Evolutionary conservation across 768 basidiomycete species (phyloP), one percentile per base, ranked within the genome.

Genomic region (Hypholoma fasciculare): DNA sequence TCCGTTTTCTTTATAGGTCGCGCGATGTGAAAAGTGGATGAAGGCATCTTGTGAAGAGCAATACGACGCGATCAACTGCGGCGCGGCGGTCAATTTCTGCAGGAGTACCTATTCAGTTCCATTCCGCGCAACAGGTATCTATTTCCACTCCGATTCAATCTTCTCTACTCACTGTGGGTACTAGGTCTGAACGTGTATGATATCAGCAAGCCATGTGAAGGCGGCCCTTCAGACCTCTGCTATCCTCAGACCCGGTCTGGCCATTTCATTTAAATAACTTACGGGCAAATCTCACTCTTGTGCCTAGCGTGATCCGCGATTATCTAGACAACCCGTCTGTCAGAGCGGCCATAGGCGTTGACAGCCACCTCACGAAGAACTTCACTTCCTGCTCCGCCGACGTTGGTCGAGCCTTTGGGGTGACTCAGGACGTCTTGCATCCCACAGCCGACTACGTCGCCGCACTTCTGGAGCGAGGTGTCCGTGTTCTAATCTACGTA

Each of bases 401-500:
- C 4, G 85, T 94, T 48, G 68, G 69, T 0, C 3, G 6, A 5
- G 83, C 79, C 0, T 94, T 94, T 65, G 16, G 19, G 27, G 52
- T 46, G 0, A 64, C 77, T 8, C 67, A 79, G 43, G 89, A 89
- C 64, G 51, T 60, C 12, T 61, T 66, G 34, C 76, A 76, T 38
- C 76, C 79, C 43, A 76, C 84, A 51, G 71, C 82, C 64, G 67
- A 83, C 69, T 84, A 89, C 69, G 77, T 90, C 61, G 78, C 82
- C 1, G 81, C 78, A 0, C 79, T 94, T 38, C 82, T 94, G 16
- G 90, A 93, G 59, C 83, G 88, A 17, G 86, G 84, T 0, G 74
- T 94, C 26, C 78, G 82, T 2, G 82, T 87, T 16, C 78, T 94
- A 30, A 83, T 88, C 54, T 91, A 90, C 61, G 86, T 85, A 1